A percentile compares a stretch with the other conserved stretches of the same genome.
Evolutionary conservation across 495 filamentous ascomycete genomes (phyloP).

Genomic region (Oidiodendron maius): DNA sequence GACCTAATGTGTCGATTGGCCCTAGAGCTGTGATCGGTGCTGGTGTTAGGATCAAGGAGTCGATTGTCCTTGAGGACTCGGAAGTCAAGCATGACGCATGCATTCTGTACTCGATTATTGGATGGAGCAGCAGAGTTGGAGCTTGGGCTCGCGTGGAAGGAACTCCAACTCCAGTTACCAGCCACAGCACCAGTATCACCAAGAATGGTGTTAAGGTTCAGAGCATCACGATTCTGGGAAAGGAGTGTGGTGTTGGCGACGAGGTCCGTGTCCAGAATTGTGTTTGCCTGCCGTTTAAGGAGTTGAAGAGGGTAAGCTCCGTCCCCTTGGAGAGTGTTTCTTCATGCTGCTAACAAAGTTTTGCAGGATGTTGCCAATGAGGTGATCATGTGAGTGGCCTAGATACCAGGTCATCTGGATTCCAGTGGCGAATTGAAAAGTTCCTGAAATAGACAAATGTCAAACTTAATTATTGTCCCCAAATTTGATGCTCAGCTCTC

Average conservation of each 20-base stretch:
- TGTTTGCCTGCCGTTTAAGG: slow-evolving; percentile 96
- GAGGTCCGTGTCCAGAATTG: slow-evolving; percentile 98
- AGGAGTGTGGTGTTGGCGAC: slow-evolving; percentile 92
- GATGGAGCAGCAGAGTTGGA: slow-evolving; percentile 92
- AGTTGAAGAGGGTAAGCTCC: slow-evolving; percentile 85
- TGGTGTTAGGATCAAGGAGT: slow-evolving; percentile 89
- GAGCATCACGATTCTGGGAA: slow-evolving; percentile 95
- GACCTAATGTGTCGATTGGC: slow-evolving; percentile 93
- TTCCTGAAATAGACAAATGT: neutral
- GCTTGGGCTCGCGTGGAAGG: slow-evolving; percentile 98
- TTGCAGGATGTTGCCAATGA: slow-evolving; percentile 83
- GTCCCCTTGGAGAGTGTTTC: neutral
- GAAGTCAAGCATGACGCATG: slow-evolving; percentile 98
- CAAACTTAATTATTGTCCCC: too few relatives aligned
- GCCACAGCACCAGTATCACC: slow-evolving; percentile 89
- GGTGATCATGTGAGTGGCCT: slow-evolving; percentile 75
- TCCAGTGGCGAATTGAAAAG: too few relatives aligned
- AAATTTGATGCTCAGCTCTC: too few relatives aligned
- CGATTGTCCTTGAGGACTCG: slow-evolving; percentile 88
- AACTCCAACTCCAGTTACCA: slow-evolving; percentile 81
- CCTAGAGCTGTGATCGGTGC: slow-evolving; percentile 79
- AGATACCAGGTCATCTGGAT: too few relatives aligned
- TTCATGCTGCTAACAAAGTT: slow-evolving; percentile 27
- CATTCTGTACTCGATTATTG: slow-evolving; percentile 92
- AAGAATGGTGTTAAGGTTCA: slow-evolving; percentile 99